Percentiles rank a stretch among this genome's conserved stretches.
phyloP scores from a whole-genome alignment of 2,329 filamentous ascomycete species.

The Metarhizium guizhouense region DNA sequence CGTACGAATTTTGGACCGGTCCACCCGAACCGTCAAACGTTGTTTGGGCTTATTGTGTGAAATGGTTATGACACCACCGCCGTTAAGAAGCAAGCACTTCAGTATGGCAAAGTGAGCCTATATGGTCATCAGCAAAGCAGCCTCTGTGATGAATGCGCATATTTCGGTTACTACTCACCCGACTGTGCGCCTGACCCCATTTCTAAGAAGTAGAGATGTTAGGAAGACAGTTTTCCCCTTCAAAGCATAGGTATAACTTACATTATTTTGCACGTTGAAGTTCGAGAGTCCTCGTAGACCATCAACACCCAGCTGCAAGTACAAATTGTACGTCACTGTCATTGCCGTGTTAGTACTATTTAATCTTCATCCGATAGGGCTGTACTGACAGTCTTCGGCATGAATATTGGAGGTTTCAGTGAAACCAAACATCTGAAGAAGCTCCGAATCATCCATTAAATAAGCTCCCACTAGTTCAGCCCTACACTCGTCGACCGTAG shows the following conservation, averaged over 20 bases:
- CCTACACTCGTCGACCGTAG: conserved; percentile 49
- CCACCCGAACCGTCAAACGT: conserved; percentile 44
- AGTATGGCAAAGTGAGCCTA: conserved; percentile 56
- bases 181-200: conserved; percentile 35
- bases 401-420: conserved; percentile 23
- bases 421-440: conserved; percentile 34
- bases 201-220: conserved; percentile 15
- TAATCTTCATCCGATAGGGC: not conserved
- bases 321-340: conserved; percentile 30
- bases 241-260: conserved; percentile 6
- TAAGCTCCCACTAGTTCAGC: conserved; percentile 33
- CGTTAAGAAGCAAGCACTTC: conserved; percentile 40
- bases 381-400: conserved; percentile 28
- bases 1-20: conserved; percentile 45
- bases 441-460: conserved; percentile 29
- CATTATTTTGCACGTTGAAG: conserved; percentile 23
- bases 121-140: conserved; percentile 14
- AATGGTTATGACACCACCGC: conserved; percentile 42
- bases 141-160: not conserved
- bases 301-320: conserved; percentile 31
- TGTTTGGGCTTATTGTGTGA: conserved; percentile 29
- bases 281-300: conserved; percentile 27
- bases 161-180: conserved; percentile 14
- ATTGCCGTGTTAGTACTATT: not conserved
- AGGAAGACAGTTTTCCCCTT: not conserved